Base-by-base conservation (phyloP, 306 rosid species). In the Elaeagnus macrophylla region DNA sequence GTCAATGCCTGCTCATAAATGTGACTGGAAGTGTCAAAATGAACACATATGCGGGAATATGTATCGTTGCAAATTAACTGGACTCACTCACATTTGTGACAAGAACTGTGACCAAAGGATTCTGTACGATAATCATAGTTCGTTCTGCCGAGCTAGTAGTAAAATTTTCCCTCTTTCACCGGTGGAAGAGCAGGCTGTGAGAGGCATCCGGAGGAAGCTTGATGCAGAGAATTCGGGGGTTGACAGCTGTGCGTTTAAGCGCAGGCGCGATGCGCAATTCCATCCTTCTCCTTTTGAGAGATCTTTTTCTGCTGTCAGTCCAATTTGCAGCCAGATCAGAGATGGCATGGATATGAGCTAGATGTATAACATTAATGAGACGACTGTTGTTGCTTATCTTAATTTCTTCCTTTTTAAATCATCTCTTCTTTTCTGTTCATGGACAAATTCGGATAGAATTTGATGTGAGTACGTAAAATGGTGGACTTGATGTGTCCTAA, bases 51-150 rank as follows among this genome's bases (percentile, higher is more conserved):
- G 83, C 62, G 99, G 95, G 53, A 91, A 91, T 67, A 87, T 87
- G 85, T 91, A 84, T 64, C 80, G 83, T 72, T 91, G 99, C 94
- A 91, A 87, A 76, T 68, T 79, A 52, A 87, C 99, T 37, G 96
- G 96, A 58, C 73, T 82, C 63, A 91, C 96, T 73, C 99, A 91
- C 81, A 87, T 91, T 61, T 91, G 99, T 72, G 99, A 93, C 85
- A 87, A 84, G 60, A 93, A 93, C 79, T 93, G 96, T 79, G 72
- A 84, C 79, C 96, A 84, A 81, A 77, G 94, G 77, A 93, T 93
- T 79, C 56, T 93, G 64, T 93, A 87, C 66, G 99, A 93, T 65
- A 93, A 93, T 79, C 94, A 86, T 49, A 89, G 84, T 79, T 89
- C 97, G 36, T 85, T 86, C 55, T 86, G 94, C 67, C 68, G 90